phyloP scores from a whole-genome alignment of 352 stramenopile species.

The Globisporangium uncinulatum region DNA sequence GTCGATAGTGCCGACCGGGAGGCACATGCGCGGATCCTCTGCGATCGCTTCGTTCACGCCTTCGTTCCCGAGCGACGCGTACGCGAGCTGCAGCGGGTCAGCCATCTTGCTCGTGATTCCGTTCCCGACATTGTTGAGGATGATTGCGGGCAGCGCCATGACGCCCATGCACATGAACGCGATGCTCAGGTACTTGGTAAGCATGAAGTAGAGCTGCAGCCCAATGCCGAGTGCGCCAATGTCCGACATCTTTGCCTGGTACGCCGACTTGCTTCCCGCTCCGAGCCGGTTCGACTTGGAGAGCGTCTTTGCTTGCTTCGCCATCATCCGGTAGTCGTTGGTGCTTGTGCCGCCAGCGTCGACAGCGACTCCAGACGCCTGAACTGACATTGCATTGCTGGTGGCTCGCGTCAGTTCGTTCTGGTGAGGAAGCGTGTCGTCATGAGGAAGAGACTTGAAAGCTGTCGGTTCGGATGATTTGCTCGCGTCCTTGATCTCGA shows the following conservation, averaged over 20 bases:
- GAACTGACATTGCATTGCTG: neutral
- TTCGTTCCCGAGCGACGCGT: constrained; percentile 74
- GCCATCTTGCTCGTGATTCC: constrained; percentile 59
- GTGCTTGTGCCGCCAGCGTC: no score
- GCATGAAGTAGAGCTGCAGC: constrained; percentile 82
- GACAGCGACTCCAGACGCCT: neutral
- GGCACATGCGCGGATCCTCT: constrained; percentile 33
- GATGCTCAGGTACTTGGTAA: constrained; percentile 69
- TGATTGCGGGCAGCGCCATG: constrained; percentile 54
- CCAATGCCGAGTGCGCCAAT: constrained; percentile 78
- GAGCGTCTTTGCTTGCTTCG: constrained; percentile 29
- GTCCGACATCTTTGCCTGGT: constrained; percentile 57
- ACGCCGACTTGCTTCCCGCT: constrained; percentile 54
- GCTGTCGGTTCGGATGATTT: no score
- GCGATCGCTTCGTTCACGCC: constrained; percentile 55
- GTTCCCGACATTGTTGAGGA: constrained; percentile 58
- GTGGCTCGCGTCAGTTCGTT: neutral
- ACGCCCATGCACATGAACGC: constrained; percentile 67
- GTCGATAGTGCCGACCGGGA: constrained; percentile 55
- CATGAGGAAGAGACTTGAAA: neutral
- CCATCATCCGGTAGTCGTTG: constrained; percentile 28
- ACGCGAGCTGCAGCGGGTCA: constrained; percentile 65
- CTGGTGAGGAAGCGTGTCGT: neutral
- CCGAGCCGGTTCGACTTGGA: constrained; percentile 55
- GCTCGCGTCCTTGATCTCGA: neutral